Base-by-base conservation (phyloP, 306 rosid species). In the Quercus rubra region DNA sequence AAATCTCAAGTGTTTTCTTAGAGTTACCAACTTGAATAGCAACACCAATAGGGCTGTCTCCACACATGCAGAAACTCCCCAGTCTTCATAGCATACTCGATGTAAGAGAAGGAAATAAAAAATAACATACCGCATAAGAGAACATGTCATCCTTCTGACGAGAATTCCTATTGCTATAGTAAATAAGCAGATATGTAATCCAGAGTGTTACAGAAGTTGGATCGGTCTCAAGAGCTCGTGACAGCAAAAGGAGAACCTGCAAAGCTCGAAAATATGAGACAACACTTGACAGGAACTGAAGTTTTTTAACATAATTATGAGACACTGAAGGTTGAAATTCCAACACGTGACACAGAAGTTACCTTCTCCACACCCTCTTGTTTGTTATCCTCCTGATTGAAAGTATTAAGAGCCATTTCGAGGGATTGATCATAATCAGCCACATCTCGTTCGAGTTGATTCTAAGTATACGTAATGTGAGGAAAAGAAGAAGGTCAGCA, bases 101-200 rank as follows among this genome's bases (percentile, higher is more conserved):
- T 70, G 20, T 8, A 79, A 67, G 85, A 83, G 66, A 27, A 78
- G 67, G 74, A 88, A 79, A 81, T 23, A 81, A 79, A 64, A 25
- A 85, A 80, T 79, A 79, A 79, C 97, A 81, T 92, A 95, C 99
- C 99, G 95, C 97, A 89, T 72, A 83, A 74, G 89, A 83, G 84
- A 91, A 90, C 91, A 92, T 91, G 89, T 95, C 99, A 88, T 95
- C 97, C 90, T 84, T 85, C 89, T 85, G 96, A 74, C 82, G 67
- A 74, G 91, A 80, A 81, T 85, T 88, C 74, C 85, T 68, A 81
- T 81, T 85, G 88, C 97, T 89, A 77, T 87, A 83, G 91, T 86
- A 95, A 81, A 92, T 80, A 73, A 92, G 91, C 51, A 92, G 91
- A 89, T 91, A 92, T 71, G 92, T 85, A 69, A 87, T 82, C 99